Conservation (phyloP, 176 grass and related monocot species). For the Poa pratensis region DNA sequence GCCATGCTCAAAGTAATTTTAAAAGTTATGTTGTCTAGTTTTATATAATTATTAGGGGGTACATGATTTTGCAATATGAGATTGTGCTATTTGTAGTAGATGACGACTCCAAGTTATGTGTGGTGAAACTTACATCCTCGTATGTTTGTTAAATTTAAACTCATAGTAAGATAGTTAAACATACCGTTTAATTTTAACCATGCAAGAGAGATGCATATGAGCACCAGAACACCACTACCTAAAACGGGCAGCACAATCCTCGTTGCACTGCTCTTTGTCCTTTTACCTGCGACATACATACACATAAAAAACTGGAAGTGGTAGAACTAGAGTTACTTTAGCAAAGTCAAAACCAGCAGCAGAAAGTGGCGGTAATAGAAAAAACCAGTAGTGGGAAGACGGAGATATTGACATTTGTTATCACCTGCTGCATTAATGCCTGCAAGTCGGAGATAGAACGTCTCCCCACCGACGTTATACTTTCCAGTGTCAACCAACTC, state of each 20-base stretch:
- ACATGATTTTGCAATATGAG: not conserved
- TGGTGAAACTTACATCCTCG: not conserved
- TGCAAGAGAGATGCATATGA: not conserved
- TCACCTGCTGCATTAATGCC: not conserved
- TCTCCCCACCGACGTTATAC: not conserved
- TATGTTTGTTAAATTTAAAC: not conserved
- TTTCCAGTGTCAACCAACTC: conserved; percentile 44
- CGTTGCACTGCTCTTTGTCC: not conserved
- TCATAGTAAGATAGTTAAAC: not conserved
- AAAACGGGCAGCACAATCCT: conserved; percentile 18
- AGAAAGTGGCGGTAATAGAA: not conserved
- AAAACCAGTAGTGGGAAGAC: not conserved
- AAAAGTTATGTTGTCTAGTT: not conserved
- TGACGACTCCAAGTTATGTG: not conserved
- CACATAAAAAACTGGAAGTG: not conserved
- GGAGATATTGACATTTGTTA: not conserved
- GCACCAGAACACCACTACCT: not conserved
- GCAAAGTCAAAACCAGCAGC: not conserved
- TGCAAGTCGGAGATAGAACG: conserved; percentile 51
- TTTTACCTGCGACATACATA: not conserved
- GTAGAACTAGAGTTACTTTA: not conserved
- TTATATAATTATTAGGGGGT: not conserved
- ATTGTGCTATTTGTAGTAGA: too few relatives aligned
- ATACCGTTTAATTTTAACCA: conserved; percentile 17
- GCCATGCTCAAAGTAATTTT: not conserved